phyloP scores from a whole-genome alignment of 176 grass and related monocot species.

The Avena insularis region DNA sequence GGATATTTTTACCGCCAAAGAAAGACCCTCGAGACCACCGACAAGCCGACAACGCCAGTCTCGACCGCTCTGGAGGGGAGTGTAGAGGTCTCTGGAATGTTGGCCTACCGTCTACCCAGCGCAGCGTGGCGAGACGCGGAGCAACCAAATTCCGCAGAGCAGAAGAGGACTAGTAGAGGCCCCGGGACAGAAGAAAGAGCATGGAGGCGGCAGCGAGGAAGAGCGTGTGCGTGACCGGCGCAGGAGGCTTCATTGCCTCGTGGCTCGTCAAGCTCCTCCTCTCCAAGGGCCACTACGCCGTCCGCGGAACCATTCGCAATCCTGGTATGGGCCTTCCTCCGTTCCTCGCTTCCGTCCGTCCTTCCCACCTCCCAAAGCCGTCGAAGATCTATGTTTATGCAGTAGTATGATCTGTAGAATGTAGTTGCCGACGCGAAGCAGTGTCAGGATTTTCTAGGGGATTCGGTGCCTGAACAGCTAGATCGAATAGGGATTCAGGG shows the following conservation, averaged over 20 bases:
- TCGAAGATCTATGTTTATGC: neutral
- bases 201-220: slow-evolving; percentile 23
- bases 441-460: too few relatives aligned
- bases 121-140: neutral
- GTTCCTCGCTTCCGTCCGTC: neutral
- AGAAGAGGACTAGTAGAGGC: neutral
- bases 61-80: too few relatives aligned
- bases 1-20: too few relatives aligned
- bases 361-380: neutral
- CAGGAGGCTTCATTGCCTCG: slow-evolving; percentile 10
- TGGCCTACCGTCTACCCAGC: neutral
- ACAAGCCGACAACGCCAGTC: too few relatives aligned
- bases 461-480: too few relatives aligned
- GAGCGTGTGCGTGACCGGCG: slow-evolving; percentile 15
- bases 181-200: neutral
- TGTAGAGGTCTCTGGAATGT: too few relatives aligned
- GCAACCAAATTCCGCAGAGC: neutral
- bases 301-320: slow-evolving; percentile 8
- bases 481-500: too few relatives aligned
- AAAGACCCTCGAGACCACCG: too few relatives aligned
- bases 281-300: neutral
- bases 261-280: slow-evolving; percentile 23
- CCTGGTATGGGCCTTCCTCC: slow-evolving; percentile 4
- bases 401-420: neutral
- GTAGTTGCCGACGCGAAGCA: neutral